phyloP scores from a whole-genome alignment of 2,329 filamentous ascomycete species.

The Metarhizium sp. region DNA sequence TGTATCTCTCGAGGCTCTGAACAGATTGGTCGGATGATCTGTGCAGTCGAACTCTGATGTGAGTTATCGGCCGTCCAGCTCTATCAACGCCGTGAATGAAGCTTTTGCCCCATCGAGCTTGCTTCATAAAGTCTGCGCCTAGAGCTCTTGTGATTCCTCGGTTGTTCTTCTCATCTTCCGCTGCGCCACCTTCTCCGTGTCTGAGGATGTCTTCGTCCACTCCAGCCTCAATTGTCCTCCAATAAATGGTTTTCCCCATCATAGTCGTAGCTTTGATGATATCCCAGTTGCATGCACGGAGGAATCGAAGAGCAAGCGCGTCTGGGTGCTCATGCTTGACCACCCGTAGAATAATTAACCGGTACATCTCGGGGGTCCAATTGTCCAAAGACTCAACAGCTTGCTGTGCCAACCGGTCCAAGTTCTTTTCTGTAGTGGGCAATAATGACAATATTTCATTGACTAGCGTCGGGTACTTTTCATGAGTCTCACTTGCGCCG shows the following conservation, averaged over 20 bases:
- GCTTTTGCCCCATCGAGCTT: slow-evolving; percentile 77
- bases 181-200: slow-evolving; percentile 55
- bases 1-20: slow-evolving; percentile 69
- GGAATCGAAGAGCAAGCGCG: slow-evolving; percentile 63
- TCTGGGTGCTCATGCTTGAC: slow-evolving; percentile 87
- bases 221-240: slow-evolving; percentile 68
- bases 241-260: slow-evolving; percentile 83
- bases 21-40: slow-evolving; percentile 67
- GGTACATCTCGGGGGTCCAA: slow-evolving; percentile 62
- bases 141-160: slow-evolving; percentile 53
- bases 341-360: slow-evolving; percentile 75
- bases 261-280: slow-evolving; percentile 79
- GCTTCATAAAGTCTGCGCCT: slow-evolving; percentile 66
- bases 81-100: slow-evolving; percentile 77
- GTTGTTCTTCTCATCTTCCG: slow-evolving; percentile 43
- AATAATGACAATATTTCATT: slow-evolving; percentile 26
- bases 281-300: slow-evolving; percentile 81
- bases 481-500: slow-evolving; percentile 54
- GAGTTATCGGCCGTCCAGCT: slow-evolving; percentile 67
- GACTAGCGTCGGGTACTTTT: slow-evolving; percentile 27
- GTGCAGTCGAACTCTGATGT: slow-evolving; percentile 70
- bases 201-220: slow-evolving; percentile 76
- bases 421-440: slow-evolving; percentile 57
- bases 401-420: slow-evolving; percentile 74
- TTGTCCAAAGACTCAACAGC: slow-evolving; percentile 69